phyloP scores from a whole-genome alignment of 2,329 filamentous ascomycete genomes.

The Lachnellula willkommii region DNA sequence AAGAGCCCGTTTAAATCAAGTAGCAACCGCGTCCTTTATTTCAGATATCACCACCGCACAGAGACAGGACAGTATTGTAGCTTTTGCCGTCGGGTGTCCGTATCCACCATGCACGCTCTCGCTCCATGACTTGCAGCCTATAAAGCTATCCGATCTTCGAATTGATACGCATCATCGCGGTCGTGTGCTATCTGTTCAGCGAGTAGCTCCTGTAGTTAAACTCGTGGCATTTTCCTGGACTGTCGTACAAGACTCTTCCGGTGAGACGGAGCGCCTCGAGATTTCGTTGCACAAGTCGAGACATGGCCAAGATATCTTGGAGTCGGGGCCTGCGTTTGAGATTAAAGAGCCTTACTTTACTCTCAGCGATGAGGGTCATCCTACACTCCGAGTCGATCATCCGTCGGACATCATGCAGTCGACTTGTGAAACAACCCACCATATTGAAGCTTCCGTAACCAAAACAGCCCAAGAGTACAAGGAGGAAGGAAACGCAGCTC shows the following conservation, averaged over 20 bases:
- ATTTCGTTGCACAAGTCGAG: conserved; percentile 31
- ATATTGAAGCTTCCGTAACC: conserved; percentile 2
- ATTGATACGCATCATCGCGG: conserved; percentile 39
- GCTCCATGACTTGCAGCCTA: conserved; percentile 19
- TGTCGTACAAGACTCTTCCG: conserved; percentile 22
- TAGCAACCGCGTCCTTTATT: conserved; percentile 30
- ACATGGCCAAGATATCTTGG: conserved; percentile 31
- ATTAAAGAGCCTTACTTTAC: conserved; percentile 32
- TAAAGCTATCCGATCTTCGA: conserved; percentile 25
- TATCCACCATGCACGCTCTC: conserved; percentile 13
- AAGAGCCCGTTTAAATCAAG: conserved; percentile 23
- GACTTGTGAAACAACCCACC: not conserved
- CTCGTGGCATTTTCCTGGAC: conserved; percentile 31
- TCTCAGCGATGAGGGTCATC: conserved; percentile 24
- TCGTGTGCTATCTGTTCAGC: conserved; percentile 28
- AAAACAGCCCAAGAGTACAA: conserved; percentile 23
- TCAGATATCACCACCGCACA: conserved; percentile 29
- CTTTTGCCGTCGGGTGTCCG: conserved; percentile 20
- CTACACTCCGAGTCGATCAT: conserved; percentile 27
- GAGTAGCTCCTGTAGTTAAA: conserved; percentile 11
- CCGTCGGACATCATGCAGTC: conserved; percentile 22
- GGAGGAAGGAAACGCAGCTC: conserved; percentile 26
- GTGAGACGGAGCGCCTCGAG: conserved; percentile 12
- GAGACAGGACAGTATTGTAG: conserved; percentile 19
- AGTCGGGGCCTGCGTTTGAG: conserved; percentile 20